These are phyloP conservation scores for Prunus yedoensis DNA, from an alignment of 331 rosid species.

Conservation along the genomic window DNA sequence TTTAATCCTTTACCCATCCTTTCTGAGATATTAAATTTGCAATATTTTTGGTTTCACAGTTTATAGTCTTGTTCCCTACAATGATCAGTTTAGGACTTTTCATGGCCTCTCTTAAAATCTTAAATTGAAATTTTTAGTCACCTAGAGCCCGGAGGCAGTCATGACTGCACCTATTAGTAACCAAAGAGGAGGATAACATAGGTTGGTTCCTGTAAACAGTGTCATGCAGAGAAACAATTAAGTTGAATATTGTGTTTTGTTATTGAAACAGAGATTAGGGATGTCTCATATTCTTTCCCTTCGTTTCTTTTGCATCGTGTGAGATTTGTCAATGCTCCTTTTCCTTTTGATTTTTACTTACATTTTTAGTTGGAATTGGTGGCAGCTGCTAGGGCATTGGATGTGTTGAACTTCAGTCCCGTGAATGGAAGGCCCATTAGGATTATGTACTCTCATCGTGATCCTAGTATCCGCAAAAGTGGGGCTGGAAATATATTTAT, in stretches of 20 bases:
- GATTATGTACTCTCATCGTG: conserved; percentile 96
- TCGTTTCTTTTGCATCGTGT: background rate
- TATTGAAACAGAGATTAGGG: background rate
- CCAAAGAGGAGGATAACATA: background rate
- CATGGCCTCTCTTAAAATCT: background rate
- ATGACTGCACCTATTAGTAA: background rate
- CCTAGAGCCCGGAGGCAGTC: background rate
- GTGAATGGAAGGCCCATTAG: conserved; percentile 76
- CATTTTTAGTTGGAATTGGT: conserved; percentile 11
- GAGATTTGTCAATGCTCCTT: background rate
- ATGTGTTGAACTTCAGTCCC: conserved; percentile 83
- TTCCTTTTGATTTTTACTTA: background rate
- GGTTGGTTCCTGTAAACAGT: background rate
- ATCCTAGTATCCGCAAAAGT: conserved; percentile 89
- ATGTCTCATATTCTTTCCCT: background rate
- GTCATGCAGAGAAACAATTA: background rate
- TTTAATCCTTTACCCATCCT: background rate
- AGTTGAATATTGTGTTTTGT: background rate
- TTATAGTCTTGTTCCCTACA: background rate
- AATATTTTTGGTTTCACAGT: background rate
- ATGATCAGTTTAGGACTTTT: background rate
- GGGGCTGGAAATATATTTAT: conserved; percentile 93
- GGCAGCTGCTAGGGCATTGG: conserved; percentile 94
- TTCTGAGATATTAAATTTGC: background rate
- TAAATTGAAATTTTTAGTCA: background rate